A percentile compares a stretch with the other conserved stretches of the same genome.
These are phyloP conservation scores for Tricholoma sp. DNA, from an alignment of 768 basidiomycete species.

Conservation along the genomic window DNA sequence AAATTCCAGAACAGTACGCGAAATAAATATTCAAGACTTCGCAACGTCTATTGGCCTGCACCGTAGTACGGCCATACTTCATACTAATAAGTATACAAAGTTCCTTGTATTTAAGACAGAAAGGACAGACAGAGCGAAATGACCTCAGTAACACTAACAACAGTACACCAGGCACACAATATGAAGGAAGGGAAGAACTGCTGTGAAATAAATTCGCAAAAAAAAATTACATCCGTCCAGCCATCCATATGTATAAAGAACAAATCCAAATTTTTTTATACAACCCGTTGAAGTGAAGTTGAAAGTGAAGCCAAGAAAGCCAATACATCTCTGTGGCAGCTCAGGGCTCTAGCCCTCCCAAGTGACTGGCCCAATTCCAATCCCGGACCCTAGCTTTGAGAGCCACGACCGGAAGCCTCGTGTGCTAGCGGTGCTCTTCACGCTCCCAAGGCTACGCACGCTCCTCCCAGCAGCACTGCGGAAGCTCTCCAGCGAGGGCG, in stretches of 20 bases:
- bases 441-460: slow-evolving; percentile 37
- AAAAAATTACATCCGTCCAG: background rate
- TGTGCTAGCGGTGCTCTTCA: slow-evolving; percentile 35
- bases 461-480: slow-evolving; percentile 39
- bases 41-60: too few relatives aligned
- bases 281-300: too few relatives aligned
- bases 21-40: background rate
- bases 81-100: background rate
- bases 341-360: background rate
- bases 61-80: background rate
- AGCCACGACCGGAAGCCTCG: slow-evolving; percentile 38
- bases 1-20: too few relatives aligned
- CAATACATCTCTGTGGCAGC: background rate
- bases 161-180: background rate
- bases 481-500: slow-evolving; percentile 44
- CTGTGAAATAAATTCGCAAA: background rate
- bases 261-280: background rate
- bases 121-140: background rate
- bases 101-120: background rate
- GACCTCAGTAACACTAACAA: background rate
- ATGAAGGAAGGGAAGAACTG: background rate
- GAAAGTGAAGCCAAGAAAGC: background rate
- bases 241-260: background rate
- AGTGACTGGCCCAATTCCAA: slow-evolving; percentile 7
- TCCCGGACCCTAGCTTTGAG: slow-evolving; percentile 24